phyloP scores from a whole-genome alignment of 2,329 filamentous ascomycete genomes.

The Didymella glomerata region DNA sequence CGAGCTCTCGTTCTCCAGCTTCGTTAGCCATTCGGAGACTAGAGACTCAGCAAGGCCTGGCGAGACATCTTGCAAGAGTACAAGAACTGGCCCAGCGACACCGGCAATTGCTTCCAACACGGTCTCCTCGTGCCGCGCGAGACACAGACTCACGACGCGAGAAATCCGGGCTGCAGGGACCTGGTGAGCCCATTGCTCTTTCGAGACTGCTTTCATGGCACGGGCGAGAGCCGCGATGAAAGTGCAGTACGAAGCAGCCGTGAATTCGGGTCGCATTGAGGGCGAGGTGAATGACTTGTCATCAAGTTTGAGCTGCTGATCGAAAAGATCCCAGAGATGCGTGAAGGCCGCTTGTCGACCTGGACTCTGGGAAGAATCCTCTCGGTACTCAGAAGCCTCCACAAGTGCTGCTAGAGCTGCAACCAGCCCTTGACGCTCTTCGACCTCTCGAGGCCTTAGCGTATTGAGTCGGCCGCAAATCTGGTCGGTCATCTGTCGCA shows the following conservation, averaged over 20 bases:
- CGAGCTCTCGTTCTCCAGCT: slow-evolving; percentile 47
- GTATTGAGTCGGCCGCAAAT: slow-evolving; percentile 57
- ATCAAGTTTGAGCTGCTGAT: slow-evolving; percentile 46
- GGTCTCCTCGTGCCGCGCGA: slow-evolving; percentile 46
- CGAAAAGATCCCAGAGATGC: slow-evolving; percentile 44
- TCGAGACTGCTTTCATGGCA: slow-evolving; percentile 23
- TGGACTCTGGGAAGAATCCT: slow-evolving; percentile 1
- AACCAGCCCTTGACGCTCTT: slow-evolving; percentile 74
- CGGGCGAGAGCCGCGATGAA: slow-evolving; percentile 56
- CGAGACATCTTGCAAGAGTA: slow-evolving; percentile 27
- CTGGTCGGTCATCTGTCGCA: slow-evolving; percentile 50
- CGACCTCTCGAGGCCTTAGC: slow-evolving; percentile 67
- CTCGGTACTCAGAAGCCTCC: slow-evolving; percentile 10
- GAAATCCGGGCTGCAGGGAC: slow-evolving; percentile 31
- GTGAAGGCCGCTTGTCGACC: slow-evolving; percentile 24
- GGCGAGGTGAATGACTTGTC: slow-evolving; percentile 52
- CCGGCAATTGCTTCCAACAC: slow-evolving; percentile 43
- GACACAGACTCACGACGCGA: slow-evolving; percentile 44
- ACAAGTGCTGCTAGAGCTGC: slow-evolving; percentile 58
- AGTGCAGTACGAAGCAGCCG: slow-evolving; percentile 68
- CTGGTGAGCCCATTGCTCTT: slow-evolving; percentile 7
- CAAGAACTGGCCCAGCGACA: slow-evolving; percentile 33
- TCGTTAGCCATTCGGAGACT: slow-evolving; percentile 42
- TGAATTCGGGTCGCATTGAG: slow-evolving; percentile 68
- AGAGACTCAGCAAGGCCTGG: slow-evolving; percentile 24